phyloP scores from a whole-genome alignment of 2,329 filamentous ascomycete genomes.

The Trichoderma pleuroti region DNA sequence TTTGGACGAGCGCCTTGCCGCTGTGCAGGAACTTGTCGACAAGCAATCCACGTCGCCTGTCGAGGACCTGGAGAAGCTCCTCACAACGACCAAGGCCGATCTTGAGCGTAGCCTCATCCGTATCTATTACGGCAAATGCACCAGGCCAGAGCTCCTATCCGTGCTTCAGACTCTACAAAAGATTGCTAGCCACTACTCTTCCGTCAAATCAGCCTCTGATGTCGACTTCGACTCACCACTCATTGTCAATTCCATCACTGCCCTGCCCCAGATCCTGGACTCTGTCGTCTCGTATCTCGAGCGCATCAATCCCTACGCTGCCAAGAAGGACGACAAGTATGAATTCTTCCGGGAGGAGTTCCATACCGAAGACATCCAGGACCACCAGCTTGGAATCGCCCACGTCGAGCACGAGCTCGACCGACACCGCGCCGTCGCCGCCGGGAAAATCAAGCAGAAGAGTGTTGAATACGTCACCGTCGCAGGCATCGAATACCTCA shows the following conservation, averaged over 20 bases:
- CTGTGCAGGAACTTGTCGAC: slow-evolving; percentile 80
- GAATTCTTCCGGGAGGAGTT: slow-evolving; percentile 83
- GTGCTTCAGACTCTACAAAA: slow-evolving; percentile 82
- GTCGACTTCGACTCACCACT: slow-evolving; percentile 69
- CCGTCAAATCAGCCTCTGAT: slow-evolving; percentile 61
- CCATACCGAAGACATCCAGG: slow-evolving; percentile 84
- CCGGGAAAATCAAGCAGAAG: slow-evolving; percentile 67
- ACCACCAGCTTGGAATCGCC: slow-evolving; percentile 88
- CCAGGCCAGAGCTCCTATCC: slow-evolving; percentile 78
- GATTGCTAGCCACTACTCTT: slow-evolving; percentile 72
- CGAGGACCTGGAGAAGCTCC: slow-evolving; percentile 69
- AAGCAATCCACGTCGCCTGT: slow-evolving; percentile 63
- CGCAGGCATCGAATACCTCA: slow-evolving; percentile 87
- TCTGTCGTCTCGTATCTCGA: slow-evolving; percentile 74
- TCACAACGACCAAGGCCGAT: slow-evolving; percentile 71
- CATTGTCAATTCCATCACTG: slow-evolving; percentile 67
- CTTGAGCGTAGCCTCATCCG: slow-evolving; percentile 90
- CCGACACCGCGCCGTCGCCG: slow-evolving; percentile 68
- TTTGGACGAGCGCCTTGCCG: slow-evolving; percentile 74
- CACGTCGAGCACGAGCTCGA: slow-evolving; percentile 86
- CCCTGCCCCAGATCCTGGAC: slow-evolving; percentile 71
- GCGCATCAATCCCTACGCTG: slow-evolving; percentile 79
- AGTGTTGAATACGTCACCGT: slow-evolving; percentile 75
- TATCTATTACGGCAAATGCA: slow-evolving; percentile 97
- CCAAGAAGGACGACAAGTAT: slow-evolving; percentile 87